phyloP scores from a whole-genome alignment of 2,329 filamentous ascomycete species.

The Calonectria hawksworthii region DNA sequence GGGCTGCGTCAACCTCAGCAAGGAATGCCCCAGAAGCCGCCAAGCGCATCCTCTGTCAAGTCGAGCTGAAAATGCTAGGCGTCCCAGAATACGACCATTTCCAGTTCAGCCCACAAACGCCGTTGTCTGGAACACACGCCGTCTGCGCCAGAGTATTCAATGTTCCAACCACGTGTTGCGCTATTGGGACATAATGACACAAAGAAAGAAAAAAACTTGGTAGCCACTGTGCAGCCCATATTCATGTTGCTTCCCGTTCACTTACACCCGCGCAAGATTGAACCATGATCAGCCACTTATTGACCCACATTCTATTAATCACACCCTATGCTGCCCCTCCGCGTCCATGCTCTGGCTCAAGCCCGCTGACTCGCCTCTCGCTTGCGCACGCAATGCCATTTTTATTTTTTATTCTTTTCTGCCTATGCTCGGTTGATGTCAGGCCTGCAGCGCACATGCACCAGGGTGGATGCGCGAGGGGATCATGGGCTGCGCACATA shows the following conservation, averaged over 20 bases:
- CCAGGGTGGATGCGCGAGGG: slow-evolving; percentile 5
- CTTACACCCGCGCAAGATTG: slow-evolving; percentile 13
- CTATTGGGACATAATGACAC: slow-evolving; percentile 6
- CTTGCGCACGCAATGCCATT: slow-evolving; percentile 1
- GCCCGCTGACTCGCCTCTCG: neutral
- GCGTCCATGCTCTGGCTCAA: neutral
- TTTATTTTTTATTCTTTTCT: neutral
- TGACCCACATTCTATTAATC: slow-evolving; percentile 38
- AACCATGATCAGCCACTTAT: slow-evolving; percentile 38
- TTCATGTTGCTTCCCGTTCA: slow-evolving; percentile 11
- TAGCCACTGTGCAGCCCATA: neutral
- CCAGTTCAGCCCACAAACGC: neutral
- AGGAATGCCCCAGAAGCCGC: slow-evolving; percentile 14
- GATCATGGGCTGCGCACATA: slow-evolving; percentile 5
- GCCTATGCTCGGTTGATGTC: neutral
- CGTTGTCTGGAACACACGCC: slow-evolving; percentile 3
- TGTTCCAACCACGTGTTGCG: neutral
- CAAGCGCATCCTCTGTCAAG: neutral
- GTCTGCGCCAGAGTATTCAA: slow-evolving; percentile 1
- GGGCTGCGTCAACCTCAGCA: slow-evolving; percentile 4
- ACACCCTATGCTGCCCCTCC: neutral
- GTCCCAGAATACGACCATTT: neutral
- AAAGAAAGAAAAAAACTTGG: neutral
- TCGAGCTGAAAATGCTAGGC: slow-evolving; percentile 6
- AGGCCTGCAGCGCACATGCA: neutral